Conservation (phyloP, 352 stramenopile species). For the Globisporangium orthogonon region DNA sequence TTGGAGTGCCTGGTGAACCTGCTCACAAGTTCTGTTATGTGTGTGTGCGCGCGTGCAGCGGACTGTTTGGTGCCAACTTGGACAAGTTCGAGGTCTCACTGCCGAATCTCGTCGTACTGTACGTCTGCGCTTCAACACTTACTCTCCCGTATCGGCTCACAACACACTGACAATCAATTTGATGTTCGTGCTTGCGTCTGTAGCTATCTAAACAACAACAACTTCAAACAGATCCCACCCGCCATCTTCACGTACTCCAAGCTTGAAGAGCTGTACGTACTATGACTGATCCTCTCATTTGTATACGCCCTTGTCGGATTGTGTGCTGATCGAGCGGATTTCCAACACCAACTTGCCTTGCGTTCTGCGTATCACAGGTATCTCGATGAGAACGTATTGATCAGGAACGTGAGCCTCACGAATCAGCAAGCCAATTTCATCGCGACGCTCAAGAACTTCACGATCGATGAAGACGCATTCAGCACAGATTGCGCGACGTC, state of each 20-base stretch:
- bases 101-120: background rate
- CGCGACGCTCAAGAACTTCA: constrained; percentile 1
- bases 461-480: background rate
- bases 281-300: too few relatives aligned
- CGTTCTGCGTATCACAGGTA: too few relatives aligned
- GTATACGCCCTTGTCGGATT: too few relatives aligned
- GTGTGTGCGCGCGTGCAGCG: too few relatives aligned
- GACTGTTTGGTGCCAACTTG: too few relatives aligned
- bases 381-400: background rate
- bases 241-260: constrained; percentile 3
- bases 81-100: background rate
- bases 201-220: constrained; percentile 1
- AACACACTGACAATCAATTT: background rate
- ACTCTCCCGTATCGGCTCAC: too few relatives aligned
- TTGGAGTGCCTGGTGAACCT: background rate
- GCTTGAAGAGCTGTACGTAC: constrained; percentile 4
- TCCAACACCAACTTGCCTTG: too few relatives aligned
- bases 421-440: constrained; percentile 8
- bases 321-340: too few relatives aligned
- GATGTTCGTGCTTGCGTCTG: background rate
- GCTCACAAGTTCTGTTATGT: background rate
- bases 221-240: constrained; percentile 3
- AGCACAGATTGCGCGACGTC: background rate
- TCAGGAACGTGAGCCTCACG: constrained; percentile 4
- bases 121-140: too few relatives aligned